A percentile compares a stretch with the other conserved stretches of the same genome.
Conservation (phyloP, 257 asterid genomes). For the Fraxinus pennsylvanica region DNA sequence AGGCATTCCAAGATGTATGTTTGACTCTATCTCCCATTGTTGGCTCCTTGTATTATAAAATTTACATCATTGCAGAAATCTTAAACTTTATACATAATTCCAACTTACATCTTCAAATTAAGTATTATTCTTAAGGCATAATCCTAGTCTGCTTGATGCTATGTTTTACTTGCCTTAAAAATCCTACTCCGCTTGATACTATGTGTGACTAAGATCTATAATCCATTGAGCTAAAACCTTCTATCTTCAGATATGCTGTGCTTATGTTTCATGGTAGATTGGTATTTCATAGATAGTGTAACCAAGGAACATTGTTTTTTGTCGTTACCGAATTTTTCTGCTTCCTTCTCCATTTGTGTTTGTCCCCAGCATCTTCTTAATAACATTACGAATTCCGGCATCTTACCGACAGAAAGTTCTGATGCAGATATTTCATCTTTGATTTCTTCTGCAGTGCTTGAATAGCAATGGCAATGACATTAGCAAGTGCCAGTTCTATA, state of each 20-base stretch:
- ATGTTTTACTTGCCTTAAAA: neutral
- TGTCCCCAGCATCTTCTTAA: neutral
- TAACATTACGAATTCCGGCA: neutral
- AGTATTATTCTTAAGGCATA: neutral
- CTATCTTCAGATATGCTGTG: neutral
- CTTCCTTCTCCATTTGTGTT: neutral
- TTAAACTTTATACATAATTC: neutral
- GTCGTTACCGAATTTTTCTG: neutral
- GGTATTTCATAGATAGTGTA: neutral
- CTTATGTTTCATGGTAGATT: neutral
- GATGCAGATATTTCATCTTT: neutral
- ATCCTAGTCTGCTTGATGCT: too few relatives aligned
- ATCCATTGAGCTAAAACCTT: neutral
- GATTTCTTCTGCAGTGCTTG: slow-evolving; percentile 54
- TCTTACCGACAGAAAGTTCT: neutral
- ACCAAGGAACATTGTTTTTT: neutral
- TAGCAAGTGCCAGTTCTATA: slow-evolving; percentile 80
- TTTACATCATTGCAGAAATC: neutral
- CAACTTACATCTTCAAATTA: neutral
- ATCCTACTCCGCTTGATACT: neutral
- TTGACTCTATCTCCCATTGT: neutral
- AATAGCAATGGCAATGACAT: slow-evolving; percentile 53
- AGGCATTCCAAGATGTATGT: slow-evolving; percentile 79
- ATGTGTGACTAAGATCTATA: too few relatives aligned
- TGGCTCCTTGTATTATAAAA: neutral